phyloP scores from a whole-genome alignment of 164 flowering plant genomes.

The Brasenia schreberi region DNA sequence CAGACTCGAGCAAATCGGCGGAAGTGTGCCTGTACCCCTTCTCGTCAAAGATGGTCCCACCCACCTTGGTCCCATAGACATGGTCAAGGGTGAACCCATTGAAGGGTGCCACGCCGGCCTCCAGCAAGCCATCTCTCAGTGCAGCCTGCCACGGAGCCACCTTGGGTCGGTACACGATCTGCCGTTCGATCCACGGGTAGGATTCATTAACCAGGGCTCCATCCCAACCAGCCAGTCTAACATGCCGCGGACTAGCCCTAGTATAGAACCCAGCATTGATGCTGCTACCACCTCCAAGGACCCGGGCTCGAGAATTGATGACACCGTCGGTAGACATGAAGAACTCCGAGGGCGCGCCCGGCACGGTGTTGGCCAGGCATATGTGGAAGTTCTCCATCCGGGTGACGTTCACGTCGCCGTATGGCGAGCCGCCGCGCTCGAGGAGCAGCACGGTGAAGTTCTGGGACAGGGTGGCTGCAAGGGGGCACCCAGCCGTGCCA shows the following conservation, averaged over 20 bases:
- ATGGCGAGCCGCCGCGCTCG: conserved; percentile 86
- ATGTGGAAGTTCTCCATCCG: conserved; percentile 60
- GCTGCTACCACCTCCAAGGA: conserved; percentile 79
- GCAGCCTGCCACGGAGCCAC: conserved; percentile 65
- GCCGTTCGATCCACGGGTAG: conserved; percentile 76
- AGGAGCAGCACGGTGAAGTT: conserved; percentile 69
- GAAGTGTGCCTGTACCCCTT: conserved; percentile 71
- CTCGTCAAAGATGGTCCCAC: conserved; percentile 75
- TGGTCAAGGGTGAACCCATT: conserved; percentile 93
- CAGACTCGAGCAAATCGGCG: conserved; percentile 67
- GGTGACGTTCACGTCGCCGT: conserved; percentile 47
- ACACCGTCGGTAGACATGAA: conserved; percentile 94
- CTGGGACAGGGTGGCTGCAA: conserved; percentile 81
- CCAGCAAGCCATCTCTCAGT: conserved; percentile 54
- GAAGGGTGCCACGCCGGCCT: conserved; percentile 62
- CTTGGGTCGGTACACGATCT: conserved; percentile 50
- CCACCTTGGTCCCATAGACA: conserved; percentile 75
- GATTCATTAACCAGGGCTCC: conserved; percentile 60
- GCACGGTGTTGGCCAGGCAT: conserved; percentile 49
- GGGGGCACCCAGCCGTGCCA: conserved; percentile 94
- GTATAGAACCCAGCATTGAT: conserved; percentile 98
- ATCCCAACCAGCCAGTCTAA: conserved; percentile 59
- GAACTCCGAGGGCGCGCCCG: conserved; percentile 54
- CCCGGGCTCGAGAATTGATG: conserved; percentile 66
- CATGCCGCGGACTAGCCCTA: conserved; percentile 58